Percentiles rank a stretch among this genome's conserved stretches.
Conservation (phyloP, 768 basidiomycete species). For the Hericium coralloides region DNA sequence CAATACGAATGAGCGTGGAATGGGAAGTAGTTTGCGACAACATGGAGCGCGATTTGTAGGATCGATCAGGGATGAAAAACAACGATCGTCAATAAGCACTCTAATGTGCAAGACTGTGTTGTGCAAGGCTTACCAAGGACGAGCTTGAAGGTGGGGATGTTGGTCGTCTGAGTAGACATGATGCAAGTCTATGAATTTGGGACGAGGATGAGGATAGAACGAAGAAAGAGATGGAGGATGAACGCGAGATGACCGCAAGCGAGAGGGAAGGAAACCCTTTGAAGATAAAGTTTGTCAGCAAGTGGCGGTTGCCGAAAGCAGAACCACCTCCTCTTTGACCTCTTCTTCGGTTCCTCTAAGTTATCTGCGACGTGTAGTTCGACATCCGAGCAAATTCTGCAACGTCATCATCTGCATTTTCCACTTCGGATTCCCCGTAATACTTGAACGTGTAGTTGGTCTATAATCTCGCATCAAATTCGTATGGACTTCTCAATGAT, state of each 20-base stretch:
- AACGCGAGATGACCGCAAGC: neutral
- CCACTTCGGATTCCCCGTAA: no score
- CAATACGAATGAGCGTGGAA: slow-evolving; percentile 14
- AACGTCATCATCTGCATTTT: no score
- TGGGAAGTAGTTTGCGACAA: slow-evolving; percentile 10
- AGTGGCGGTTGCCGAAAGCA: neutral
- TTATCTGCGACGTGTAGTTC: no score
- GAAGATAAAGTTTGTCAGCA: slow-evolving; percentile 1
- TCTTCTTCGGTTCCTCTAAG: neutral
- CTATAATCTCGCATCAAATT: no score
- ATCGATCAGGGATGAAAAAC: slow-evolving; percentile 46
- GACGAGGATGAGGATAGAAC: slow-evolving; percentile 19
- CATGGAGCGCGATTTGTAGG: slow-evolving; percentile 12
- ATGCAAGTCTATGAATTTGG: slow-evolving; percentile 13
- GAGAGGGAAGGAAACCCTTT: neutral
- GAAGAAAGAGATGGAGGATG: slow-evolving; percentile 24
- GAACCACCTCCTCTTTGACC: neutral
- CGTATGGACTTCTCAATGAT: no score
- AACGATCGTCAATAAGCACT: slow-evolving; percentile 18
- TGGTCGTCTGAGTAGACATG: slow-evolving; percentile 35
- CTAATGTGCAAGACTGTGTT: slow-evolving; percentile 10
- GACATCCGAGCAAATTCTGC: no score
- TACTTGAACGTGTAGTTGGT: no score
- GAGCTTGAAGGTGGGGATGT: slow-evolving; percentile 93
- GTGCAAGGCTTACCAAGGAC: slow-evolving; percentile 71